A percentile compares a stretch with the other conserved stretches of the same genome.
phyloP scores from a whole-genome alignment of 176 grass and related monocot species.

The Urochloa ruziziensis region DNA sequence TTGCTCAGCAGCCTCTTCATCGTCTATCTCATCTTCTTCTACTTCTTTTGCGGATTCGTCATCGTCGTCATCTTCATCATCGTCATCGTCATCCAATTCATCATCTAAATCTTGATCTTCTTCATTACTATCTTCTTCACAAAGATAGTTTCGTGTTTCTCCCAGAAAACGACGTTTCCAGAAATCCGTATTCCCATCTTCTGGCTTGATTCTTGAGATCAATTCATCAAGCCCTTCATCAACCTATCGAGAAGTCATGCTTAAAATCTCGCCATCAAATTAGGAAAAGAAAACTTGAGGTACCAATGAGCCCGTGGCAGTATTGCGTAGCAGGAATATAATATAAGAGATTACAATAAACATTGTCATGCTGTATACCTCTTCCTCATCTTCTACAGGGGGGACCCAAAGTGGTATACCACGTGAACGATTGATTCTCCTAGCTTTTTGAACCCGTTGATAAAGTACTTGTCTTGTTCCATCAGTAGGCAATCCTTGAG shows the following conservation, averaged over 20 bases:
- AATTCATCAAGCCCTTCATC: constrained; percentile 84
- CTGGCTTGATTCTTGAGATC: constrained; percentile 81
- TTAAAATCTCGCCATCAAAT: constrained; percentile 13
- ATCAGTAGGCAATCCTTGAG: constrained; percentile 90
- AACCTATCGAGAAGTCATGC: constrained; percentile 53
- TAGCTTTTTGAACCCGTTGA: constrained; percentile 95
- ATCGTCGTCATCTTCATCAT: constrained; percentile 38
- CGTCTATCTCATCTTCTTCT: constrained; percentile 89
- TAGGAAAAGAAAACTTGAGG: background rate
- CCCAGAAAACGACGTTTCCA: constrained; percentile 93
- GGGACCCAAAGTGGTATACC: constrained; percentile 95
- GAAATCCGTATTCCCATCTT: constrained; percentile 96
- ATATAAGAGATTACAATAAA: constrained; percentile 15
- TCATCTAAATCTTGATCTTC: constrained; percentile 52
- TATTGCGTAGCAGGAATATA: background rate
- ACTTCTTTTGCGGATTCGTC: constrained; percentile 58
- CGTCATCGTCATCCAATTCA: constrained; percentile 49
- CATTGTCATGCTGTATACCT: constrained; percentile 44
- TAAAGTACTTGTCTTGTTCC: constrained; percentile 96
- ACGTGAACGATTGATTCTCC: constrained; percentile 96
- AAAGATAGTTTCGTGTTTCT: constrained; percentile 66
- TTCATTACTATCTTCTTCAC: constrained; percentile 51
- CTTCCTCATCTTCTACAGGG: constrained; percentile 83
- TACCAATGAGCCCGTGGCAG: constrained; percentile 6
- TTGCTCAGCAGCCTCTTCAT: constrained; percentile 65